Evolutionary conservation across 305 asterid species (phyloP), one percentile per base, ranked within the genome.

Genomic region (Lippia alba): DNA sequence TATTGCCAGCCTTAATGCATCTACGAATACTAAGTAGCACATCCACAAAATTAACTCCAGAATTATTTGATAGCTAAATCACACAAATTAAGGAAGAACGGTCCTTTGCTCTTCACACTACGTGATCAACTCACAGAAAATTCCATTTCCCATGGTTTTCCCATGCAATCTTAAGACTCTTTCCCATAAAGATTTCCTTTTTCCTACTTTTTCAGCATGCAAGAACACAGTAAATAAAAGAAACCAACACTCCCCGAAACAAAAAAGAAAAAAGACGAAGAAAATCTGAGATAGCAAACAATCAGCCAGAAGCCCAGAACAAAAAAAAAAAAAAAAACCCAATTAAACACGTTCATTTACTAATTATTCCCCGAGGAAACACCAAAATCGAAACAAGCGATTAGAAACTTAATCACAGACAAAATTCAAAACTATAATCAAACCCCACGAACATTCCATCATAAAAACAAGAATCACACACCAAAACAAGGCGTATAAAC

Each of bases 401-500:
- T 60, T 4, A 2, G 4, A 56, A 57, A 65, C 56, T 17, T 12
- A 49, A 66, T 36, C 6, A 40, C 32, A 3, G 41, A 8, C 41
- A 36, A 48, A 48, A 36, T 39, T 30, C 1, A 39, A 44, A 70
- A 34, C 12, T n/a, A 34, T 45, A 15, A 69, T 17, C 41, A 36
- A 64, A 71, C 7, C 61, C 64, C 19, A 39, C 32, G 44, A 59
- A 12, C 32, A n/a, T 48, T 12, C 41, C 17, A 49, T 10, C 48
- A 45, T 36, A 30, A 45, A 56, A 44, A 36, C 9, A 36, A 36
- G 9, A 36, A 2, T 6, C 41, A 36, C 4, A 36, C 4, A 36
- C 6, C 6, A 34, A 34, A 34, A 6, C 40, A 34, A 34, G 40
- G n/a, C n/a, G n/a, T n/a, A 34, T 34, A 34, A 2, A 34, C 3